Evolutionary conservation across 345 rosid species (phyloP), one percentile per base, ranked within the genome.

Genomic region (Eucalyptus marginata): DNA sequence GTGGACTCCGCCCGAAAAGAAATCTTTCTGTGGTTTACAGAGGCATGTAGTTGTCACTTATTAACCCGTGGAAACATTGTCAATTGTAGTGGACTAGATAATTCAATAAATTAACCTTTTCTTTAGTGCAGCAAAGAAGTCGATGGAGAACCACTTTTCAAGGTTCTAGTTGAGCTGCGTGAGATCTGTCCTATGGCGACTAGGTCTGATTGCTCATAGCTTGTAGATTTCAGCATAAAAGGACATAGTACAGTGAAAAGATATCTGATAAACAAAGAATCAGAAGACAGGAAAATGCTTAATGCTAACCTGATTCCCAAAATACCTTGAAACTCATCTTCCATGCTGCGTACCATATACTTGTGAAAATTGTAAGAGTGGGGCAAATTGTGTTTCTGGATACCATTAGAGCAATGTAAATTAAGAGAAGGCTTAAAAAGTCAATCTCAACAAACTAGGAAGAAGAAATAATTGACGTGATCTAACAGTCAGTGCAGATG

Each of bases 331-430:
- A 96, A 95, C 89, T 97, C 99, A n/a, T 97, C 98, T 93, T 97
- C 99, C 99, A 97, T 97, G 91, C 98, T 96, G 54, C 99, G 95
- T 29, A 96, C 99, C 98, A 96, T 97, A 87, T 97, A 97, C 89
- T 91, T 94, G 87, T 96, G 99, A 92, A 97, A 97, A 93, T 96
- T 92, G 92, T 97, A 96, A 76, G 99, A 96, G 89, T 90, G 94
- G 83, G 98, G 98, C 90, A 97, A 93, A 80, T 92, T 95, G 93
- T 96, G 99, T 93, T 96, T 96, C 99, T 97, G 96, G 20, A 92
- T 86, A 49, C 88, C 36, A 90, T 36, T 87, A 86, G 44, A 89
- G 44, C 49, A 90, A 18, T 31, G 50, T 9, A 89, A 49, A 49
- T 46, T 22, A 40, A 62, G 12, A 29, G 33, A 13, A 49, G 27